phyloP scores from a whole-genome alignment of 2,329 filamentous ascomycete species.

The Monosporascus sp. region DNA sequence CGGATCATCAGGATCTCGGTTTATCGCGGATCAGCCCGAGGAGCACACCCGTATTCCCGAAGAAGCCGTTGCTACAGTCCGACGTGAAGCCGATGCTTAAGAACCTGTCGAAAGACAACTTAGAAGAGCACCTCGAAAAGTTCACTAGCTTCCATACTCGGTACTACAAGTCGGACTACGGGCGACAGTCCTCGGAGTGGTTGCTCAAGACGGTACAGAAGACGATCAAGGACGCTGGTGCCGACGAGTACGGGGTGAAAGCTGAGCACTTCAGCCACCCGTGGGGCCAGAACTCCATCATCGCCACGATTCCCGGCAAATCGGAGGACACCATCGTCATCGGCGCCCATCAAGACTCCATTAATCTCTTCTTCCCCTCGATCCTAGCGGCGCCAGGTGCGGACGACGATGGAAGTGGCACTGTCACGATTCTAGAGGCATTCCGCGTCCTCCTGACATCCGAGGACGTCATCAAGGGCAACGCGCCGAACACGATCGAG shows the following conservation, averaged over 20 bases:
- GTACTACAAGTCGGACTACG: constrained; percentile 76
- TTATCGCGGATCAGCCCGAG: constrained; percentile 30
- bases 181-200: constrained; percentile 83
- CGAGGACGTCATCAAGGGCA: constrained; percentile 64
- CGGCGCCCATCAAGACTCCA: constrained; percentile 90
- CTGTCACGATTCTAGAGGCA: constrained; percentile 90
- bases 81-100: constrained; percentile 63
- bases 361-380: constrained; percentile 85
- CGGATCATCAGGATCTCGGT: constrained; percentile 64
- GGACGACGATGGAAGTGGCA: constrained; percentile 92
- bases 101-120: constrained; percentile 68
- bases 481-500: constrained; percentile 80
- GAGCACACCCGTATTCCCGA: constrained; percentile 58
- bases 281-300: constrained; percentile 88
- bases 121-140: constrained; percentile 72
- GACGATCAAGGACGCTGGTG: constrained; percentile 67
- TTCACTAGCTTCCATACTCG: constrained; percentile 77
- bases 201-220: constrained; percentile 69
- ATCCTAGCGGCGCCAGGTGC: constrained; percentile 82
- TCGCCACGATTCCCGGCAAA: constrained; percentile 84
- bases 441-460: constrained; percentile 74
- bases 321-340: constrained; percentile 81
- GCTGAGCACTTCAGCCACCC: constrained; percentile 73
- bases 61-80: constrained; percentile 58
- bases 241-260: constrained; percentile 58